Evolutionary conservation across 1,139 yeast genomes (phyloP).

Genomic region (Blastobotrys niveus): DNA sequence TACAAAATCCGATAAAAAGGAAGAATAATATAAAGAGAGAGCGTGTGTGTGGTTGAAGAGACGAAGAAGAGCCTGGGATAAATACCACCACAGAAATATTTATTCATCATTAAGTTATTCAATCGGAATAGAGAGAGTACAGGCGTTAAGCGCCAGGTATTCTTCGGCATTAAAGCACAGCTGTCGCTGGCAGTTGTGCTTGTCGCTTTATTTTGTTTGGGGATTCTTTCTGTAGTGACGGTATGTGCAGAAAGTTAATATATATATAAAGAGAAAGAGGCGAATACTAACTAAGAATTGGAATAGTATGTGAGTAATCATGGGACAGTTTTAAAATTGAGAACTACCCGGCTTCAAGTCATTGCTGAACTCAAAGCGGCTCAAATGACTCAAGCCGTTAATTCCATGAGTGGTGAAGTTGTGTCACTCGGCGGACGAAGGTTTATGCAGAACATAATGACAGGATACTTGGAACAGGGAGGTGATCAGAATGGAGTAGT

Average conservation of each 20-base stretch:
- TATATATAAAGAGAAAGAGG: background rate
- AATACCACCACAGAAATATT: no score
- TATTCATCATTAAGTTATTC: no score
- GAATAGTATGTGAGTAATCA: slow-evolving; percentile 49
- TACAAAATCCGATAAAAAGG: no score
- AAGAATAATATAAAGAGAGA: no score
- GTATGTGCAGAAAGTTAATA: slow-evolving; percentile 31
- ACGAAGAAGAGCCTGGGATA: no score
- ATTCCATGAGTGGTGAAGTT: slow-evolving; percentile 57
- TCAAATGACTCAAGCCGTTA: slow-evolving; percentile 66
- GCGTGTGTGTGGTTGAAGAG: no score
- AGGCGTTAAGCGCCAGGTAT: slow-evolving; percentile 15
- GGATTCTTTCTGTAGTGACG: slow-evolving; percentile 66
- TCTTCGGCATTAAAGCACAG: slow-evolving; percentile 45
- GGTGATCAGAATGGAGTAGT: slow-evolving; percentile 23
- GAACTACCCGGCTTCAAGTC: slow-evolving; percentile 67
- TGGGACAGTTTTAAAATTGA: slow-evolving; percentile 51
- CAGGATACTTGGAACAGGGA: slow-evolving; percentile 18
- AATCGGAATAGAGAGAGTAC: no score
- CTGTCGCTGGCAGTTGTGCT: slow-evolving; percentile 66
- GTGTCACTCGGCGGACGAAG: slow-evolving; percentile 27
- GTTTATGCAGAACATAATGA: slow-evolving; percentile 29
- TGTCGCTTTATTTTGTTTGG: slow-evolving; percentile 64
- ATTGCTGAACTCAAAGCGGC: slow-evolving; percentile 78
- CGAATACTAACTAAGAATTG: background rate